These are phyloP conservation scores for Pichia paraexigua DNA, from an alignment of 805 yeast genomes.

Conservation along the genomic window DNA sequence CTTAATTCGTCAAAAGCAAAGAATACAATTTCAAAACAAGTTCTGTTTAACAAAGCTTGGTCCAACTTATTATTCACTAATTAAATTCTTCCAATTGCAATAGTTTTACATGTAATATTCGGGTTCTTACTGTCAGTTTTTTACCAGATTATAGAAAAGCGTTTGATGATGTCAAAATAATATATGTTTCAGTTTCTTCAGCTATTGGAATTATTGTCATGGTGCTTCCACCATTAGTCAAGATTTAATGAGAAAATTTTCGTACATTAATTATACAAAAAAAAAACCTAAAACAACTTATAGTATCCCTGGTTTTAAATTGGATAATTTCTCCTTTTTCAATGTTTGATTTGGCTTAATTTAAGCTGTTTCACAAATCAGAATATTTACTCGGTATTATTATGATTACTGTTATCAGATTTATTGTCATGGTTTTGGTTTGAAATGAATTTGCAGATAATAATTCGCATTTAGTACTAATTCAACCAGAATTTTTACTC, in stretches of 20 bases:
- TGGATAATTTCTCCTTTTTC: slow-evolving; percentile 51
- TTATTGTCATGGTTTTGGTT: slow-evolving; percentile 55
- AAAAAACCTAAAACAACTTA: slow-evolving; percentile 24
- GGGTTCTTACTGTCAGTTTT: slow-evolving; percentile 37
- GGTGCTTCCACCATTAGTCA: slow-evolving; percentile 52
- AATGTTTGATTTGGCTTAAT: slow-evolving; percentile 52
- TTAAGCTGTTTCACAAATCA: slow-evolving; percentile 36
- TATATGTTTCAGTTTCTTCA: slow-evolving; percentile 38
- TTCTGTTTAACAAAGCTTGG: background rate
- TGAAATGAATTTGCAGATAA: slow-evolving; percentile 53
- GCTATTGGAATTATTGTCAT: slow-evolving; percentile 44
- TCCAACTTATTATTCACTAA: slow-evolving; percentile 26
- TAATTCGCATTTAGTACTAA: slow-evolving; percentile 30
- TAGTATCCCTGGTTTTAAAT: slow-evolving; percentile 38
- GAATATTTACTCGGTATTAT: slow-evolving; percentile 50
- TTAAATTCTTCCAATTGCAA: slow-evolving; percentile 20
- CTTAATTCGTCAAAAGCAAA: too few species aligned
- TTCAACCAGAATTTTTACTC: slow-evolving; percentile 17
- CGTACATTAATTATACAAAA: slow-evolving; percentile 20
- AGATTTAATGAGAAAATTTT: slow-evolving; percentile 43
- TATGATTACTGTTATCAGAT: slow-evolving; percentile 51
- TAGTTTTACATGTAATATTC: slow-evolving; percentile 30
- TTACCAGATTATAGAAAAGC: slow-evolving; percentile 29
- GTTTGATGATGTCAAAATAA: slow-evolving; percentile 29
- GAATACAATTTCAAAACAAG: too few species aligned